These are phyloP conservation scores for Kodamaea jinghongensis DNA, from an alignment of 805 yeast species.

Conservation along the genomic window DNA sequence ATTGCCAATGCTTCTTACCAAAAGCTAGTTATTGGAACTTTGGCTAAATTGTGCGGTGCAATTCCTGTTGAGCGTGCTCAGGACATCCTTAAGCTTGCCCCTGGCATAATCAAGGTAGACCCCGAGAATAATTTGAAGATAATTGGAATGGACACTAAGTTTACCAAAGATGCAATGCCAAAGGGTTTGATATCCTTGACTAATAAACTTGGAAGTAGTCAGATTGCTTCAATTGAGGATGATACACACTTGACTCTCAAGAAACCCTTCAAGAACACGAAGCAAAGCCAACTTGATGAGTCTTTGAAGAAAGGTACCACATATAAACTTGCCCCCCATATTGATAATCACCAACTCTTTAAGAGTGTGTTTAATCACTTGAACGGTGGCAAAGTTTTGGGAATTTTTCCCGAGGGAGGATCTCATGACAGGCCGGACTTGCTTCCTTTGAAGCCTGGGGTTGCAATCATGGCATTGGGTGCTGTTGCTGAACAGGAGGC, in stretches of 20 bases:
- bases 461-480: conserved; percentile 45
- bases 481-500: conserved; percentile 29
- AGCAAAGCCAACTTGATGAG: conserved; percentile 14
- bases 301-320: conserved; percentile 25
- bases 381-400: conserved; percentile 31
- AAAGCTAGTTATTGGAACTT: conserved; percentile 28
- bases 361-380: conserved; percentile 37
- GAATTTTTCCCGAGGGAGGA: conserved; percentile 46
- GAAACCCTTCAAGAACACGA: conserved; percentile 21
- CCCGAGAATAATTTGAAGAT: conserved; percentile 18
- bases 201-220: conserved; percentile 33
- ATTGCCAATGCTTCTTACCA: conserved; percentile 38
- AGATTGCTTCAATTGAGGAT: conserved; percentile 27
- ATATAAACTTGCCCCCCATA: conserved; percentile 38
- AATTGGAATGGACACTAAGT: conserved; percentile 34
- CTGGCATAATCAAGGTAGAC: conserved; percentile 28
- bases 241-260: conserved; percentile 27
- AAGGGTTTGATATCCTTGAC: conserved; percentile 40
- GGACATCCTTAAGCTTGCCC: conserved; percentile 29
- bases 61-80: conserved; percentile 45
- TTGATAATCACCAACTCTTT: conserved; percentile 37
- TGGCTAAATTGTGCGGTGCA: conserved; percentile 32
- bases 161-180: conserved; percentile 29
- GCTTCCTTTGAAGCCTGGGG: conserved; percentile 44
- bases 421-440: conserved; percentile 42